Base-by-base conservation (phyloP, 176 grass and related monocot genomes). In the Cenchrus americanus region DNA sequence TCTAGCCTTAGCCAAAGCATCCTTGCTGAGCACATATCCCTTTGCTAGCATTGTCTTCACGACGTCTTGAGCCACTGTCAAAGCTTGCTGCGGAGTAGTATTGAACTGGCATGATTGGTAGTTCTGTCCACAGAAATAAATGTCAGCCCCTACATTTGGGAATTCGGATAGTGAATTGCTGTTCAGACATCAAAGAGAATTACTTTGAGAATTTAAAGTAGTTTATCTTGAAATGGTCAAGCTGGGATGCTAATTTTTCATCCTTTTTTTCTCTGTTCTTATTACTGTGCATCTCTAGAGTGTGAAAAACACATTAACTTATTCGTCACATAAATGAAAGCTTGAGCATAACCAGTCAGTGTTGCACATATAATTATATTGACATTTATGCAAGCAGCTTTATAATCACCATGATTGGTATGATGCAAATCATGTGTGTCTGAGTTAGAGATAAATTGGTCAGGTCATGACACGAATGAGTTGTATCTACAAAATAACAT, bases 1-100 rank as follows among this genome's bases (percentile, higher is more conserved):
- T 91, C 79, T 99, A 78, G 96, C 96, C 88, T 83, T 99, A 49
- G 80, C 52, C 79, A 99, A 61, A 14, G 96, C 93, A 71, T 99
- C 96, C 83, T 99, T 99, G 89, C 96, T 94, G 26, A 96, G 87
- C 57, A 87, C 21, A 19, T 91, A 96, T 6, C 96, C 96, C 80
- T 34, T 92, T 14, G 91, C 75, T 18, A 99, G 60, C 96, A 99
- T 99, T 3, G 86, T 92, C 83, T 85, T 93, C 23, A 99, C 88
- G 1, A 99, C 86, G 21, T 96, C 96, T 86, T 99, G 96, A 55
- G 96, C 87, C 75, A 90, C 86, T 1, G 93, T 96, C 64, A 99
- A 55, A 48, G 91, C 93, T 78, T 96, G 87, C 43, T 75, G 89
- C 7, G 91, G 93, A 63, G 91, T 99, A n/a, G 87, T 51, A 19